Evolutionary conservation across 257 asterid genomes (phyloP).

Genomic region (Salvia hispanica): DNA sequence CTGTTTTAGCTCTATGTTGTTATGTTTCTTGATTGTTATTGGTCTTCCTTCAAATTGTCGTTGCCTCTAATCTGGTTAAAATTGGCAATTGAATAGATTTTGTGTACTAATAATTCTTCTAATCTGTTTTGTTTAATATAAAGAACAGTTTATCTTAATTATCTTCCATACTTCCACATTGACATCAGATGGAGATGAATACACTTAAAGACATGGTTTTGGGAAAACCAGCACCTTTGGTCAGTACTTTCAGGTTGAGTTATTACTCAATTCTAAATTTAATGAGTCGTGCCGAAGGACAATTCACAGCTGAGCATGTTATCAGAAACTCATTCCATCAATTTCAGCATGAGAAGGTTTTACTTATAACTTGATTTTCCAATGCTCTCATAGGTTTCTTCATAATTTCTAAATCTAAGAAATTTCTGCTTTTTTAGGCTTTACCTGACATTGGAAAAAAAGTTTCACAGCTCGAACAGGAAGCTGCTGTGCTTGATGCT

Average conservation of each 20-base stretch:
- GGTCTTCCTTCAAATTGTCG: constrained; percentile 10
- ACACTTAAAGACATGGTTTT: constrained; percentile 92
- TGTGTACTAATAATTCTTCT: not conserved
- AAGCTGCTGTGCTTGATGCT: constrained; percentile 90
- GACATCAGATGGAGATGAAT: constrained; percentile 90
- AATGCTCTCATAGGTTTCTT: constrained; percentile 16
- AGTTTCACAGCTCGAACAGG: constrained; percentile 81
- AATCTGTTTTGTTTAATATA: not conserved
- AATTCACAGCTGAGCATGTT: constrained; percentile 97
- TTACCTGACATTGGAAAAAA: constrained; percentile 87
- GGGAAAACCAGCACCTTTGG: constrained; percentile 97
- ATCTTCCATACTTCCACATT: constrained; percentile 21
- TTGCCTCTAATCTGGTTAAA: constrained; percentile 20
- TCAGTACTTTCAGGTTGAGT: constrained; percentile 97
- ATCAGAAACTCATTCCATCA: constrained; percentile 91
- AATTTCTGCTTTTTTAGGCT: constrained; percentile 54
- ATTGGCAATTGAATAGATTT: constrained; percentile 17
- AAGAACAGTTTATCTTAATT: not conserved
- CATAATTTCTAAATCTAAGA: constrained; percentile 32
- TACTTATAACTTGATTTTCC: constrained; percentile 22
- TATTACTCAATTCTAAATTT: constrained; percentile 90
- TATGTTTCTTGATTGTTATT: constrained; percentile 14
- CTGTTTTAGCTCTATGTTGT: not conserved
- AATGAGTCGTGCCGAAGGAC: constrained; percentile 99
- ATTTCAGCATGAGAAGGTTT: constrained; percentile 96